phyloP scores from a whole-genome alignment of 768 basidiomycete genomes.

The Russula sp. region DNA sequence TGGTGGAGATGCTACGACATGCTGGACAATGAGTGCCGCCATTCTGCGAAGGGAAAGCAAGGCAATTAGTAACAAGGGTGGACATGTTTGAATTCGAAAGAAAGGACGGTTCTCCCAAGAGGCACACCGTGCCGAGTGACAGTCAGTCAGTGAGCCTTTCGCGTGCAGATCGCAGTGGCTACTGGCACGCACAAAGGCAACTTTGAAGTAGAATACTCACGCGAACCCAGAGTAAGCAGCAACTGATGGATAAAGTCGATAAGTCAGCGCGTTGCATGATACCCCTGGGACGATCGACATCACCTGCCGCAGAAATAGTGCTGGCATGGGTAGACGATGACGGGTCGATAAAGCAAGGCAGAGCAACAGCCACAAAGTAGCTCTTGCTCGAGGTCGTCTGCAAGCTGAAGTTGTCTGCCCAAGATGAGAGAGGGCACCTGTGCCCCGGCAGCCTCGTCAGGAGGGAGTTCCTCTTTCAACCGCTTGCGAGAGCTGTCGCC shows the following conservation, averaged over 20 bases:
- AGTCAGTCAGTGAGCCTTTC: background rate
- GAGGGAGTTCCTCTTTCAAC: conserved; percentile 19
- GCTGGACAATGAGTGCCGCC: conserved; percentile 81
- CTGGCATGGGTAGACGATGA: conserved; percentile 76
- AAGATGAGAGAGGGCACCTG: conserved; percentile 17
- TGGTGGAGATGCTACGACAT: conserved; percentile 62
- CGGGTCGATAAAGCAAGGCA: conserved; percentile 73
- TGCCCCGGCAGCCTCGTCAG: conserved; percentile 4
- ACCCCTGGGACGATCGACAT: conserved; percentile 17
- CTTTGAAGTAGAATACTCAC: conserved; percentile 40
- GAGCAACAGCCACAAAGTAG: conserved; percentile 84
- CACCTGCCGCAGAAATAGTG: conserved; percentile 92
- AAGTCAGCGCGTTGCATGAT: background rate
- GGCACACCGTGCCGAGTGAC: background rate
- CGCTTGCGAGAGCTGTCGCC: conserved; percentile 16
- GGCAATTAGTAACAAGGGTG: background rate
- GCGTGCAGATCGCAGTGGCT: background rate
- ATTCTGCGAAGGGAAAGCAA: conserved; percentile 42
- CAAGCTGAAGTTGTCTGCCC: conserved; percentile 39
- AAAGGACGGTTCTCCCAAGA: conserved; percentile 20
- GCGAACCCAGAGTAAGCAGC: conserved; percentile 75
- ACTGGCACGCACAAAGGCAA: background rate
- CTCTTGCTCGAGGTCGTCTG: conserved; percentile 61
- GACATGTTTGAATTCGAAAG: conserved; percentile 3
- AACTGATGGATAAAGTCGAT: conserved; percentile 38